A percentile compares a stretch with the other conserved stretches of the same genome.
phyloP scores from a whole-genome alignment of 2,329 filamentous ascomycete genomes.

The Fusarium sulawesiense region DNA sequence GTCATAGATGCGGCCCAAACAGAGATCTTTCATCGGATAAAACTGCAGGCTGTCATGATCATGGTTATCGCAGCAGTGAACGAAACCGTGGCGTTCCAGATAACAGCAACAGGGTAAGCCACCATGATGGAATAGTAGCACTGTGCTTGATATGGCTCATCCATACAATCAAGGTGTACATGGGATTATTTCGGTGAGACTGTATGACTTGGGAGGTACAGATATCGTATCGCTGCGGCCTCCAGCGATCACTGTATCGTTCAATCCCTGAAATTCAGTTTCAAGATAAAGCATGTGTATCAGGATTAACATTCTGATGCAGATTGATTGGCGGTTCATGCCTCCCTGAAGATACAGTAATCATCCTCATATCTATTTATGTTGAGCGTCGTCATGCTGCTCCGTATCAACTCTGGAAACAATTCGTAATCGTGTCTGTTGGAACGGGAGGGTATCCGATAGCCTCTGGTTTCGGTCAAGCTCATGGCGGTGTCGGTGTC shows the following conservation, averaged over 20 bases:
- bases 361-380: conserved; percentile 22
- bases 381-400: conserved; percentile 30
- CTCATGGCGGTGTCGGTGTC: conserved; percentile 25
- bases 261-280: conserved; percentile 2
- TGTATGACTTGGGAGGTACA: background rate
- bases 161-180: background rate
- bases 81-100: background rate
- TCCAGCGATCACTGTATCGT: background rate
- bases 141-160: background rate
- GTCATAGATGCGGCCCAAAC: background rate
- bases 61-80: background rate
- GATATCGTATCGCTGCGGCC: conserved; percentile 6
- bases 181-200: background rate
- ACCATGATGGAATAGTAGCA: background rate
- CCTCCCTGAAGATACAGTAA: too few species aligned
- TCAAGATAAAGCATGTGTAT: conserved; percentile 21
- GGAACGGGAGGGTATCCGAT: conserved; percentile 11
- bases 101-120: background rate
- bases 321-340: conserved; percentile 16
- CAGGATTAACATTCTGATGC: conserved; percentile 1
- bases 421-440: conserved; percentile 26
- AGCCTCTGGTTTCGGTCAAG: conserved; percentile 22
- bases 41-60: background rate
- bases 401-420: conserved; percentile 12
- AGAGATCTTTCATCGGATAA: background rate